Percentiles rank a stretch among this genome's conserved stretches.
phyloP scores from a whole-genome alignment of 208 protist genomes.

The Angomonas ambiguus region DNA sequence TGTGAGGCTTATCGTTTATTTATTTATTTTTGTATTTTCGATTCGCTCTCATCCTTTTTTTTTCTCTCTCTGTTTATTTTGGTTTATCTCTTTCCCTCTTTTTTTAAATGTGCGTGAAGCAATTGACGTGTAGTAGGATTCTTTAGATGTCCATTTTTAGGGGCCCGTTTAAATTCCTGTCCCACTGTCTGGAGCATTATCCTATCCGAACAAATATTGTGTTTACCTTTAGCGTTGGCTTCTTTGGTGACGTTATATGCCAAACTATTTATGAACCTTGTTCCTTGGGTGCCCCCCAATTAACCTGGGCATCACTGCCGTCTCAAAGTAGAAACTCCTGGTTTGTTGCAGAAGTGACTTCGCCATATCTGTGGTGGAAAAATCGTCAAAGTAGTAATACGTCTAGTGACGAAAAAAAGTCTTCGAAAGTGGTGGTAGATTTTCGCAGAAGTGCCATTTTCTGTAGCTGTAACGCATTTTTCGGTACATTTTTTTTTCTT shows the following conservation, averaged over 20 bases:
- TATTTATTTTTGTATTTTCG: background rate
- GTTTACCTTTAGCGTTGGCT: conserved; percentile 54
- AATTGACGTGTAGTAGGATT: background rate
- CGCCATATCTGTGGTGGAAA: conserved; percentile 24
- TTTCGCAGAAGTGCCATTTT: conserved; percentile 77
- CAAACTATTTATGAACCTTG: conserved; percentile 60
- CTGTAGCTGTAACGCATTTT: conserved; percentile 63
- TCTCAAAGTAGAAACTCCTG: conserved; percentile 25
- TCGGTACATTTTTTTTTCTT: conserved; percentile 66
- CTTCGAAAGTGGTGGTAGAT: conserved; percentile 37
- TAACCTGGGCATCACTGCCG: conserved; percentile 31
- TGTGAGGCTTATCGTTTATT: too few species aligned
- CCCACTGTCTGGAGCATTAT: conserved; percentile 46
- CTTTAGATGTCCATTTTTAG: conserved; percentile 16
- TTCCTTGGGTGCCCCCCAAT: conserved; percentile 23
- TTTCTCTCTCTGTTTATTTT: conserved; percentile 10
- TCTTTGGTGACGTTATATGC: conserved; percentile 67
- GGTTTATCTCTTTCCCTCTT: conserved; percentile 1
- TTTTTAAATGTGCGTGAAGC: background rate
- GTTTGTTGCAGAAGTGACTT: conserved; percentile 38
- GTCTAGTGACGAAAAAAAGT: background rate
- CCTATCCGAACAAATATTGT: conserved; percentile 51
- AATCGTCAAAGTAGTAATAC: background rate
- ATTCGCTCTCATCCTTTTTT: too few species aligned
- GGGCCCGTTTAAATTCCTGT: conserved; percentile 33